phyloP scores from a whole-genome alignment of 225 moss, liverwort and hornwort genomes.

The Pseudisothecium myosuroides region DNA sequence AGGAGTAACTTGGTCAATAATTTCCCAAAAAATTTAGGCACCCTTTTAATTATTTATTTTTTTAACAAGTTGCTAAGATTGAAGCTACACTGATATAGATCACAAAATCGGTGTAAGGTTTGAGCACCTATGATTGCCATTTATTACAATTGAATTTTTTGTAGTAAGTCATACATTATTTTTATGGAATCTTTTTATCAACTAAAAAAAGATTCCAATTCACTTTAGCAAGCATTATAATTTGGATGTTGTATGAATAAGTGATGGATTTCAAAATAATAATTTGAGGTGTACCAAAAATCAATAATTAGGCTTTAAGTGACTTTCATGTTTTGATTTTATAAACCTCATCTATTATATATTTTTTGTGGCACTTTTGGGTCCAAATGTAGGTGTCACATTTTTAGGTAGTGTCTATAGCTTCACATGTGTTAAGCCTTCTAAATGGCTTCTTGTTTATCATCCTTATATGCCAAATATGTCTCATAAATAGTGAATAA shows the following conservation, averaged over 20 bases:
- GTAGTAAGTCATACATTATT: not conserved
- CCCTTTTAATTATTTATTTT: no score
- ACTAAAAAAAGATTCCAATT: not conserved
- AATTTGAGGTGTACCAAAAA: not conserved
- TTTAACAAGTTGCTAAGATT: not conserved
- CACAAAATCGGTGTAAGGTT: not conserved
- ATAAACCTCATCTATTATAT: not conserved
- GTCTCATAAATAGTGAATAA: not conserved
- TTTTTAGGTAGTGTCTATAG: not conserved
- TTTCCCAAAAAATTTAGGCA: no score
- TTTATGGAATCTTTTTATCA: not conserved
- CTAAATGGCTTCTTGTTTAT: not conserved
- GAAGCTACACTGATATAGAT: not conserved
- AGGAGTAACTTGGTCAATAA: no score
- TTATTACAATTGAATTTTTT: not conserved
- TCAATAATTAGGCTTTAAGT: not conserved
- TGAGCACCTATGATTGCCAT: not conserved
- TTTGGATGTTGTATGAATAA: no score
- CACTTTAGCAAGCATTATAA: no score
- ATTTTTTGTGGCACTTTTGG: rapidly evolving
- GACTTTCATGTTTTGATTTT: not conserved
- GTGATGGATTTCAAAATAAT: not conserved
- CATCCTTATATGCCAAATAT: not conserved
- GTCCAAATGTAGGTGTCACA: no score
- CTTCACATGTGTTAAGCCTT: not conserved